Evolutionary conservation across 2,329 filamentous ascomycete species (phyloP).

Genomic region (Zelopaecilomyces penicillatus): DNA sequence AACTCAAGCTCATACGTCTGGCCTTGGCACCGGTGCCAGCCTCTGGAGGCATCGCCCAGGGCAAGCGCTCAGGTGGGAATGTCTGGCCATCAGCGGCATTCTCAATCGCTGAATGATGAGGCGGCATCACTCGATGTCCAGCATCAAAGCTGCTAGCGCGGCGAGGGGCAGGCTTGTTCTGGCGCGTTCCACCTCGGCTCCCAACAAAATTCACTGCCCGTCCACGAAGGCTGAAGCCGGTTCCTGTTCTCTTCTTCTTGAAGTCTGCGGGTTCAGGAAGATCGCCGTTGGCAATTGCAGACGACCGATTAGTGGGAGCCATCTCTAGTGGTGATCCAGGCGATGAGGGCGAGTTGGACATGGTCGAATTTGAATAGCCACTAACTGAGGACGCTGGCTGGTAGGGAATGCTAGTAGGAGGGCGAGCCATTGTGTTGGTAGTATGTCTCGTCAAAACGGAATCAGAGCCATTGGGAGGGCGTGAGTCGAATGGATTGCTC

Average conservation of each 20-base stretch:
- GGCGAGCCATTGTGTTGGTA: too few species aligned
- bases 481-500: conserved; percentile 11
- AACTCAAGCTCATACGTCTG: conserved; percentile 63
- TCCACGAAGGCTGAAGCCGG: conserved; percentile 40
- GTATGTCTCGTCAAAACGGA: conserved; percentile 8
- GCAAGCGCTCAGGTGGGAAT: conserved; percentile 34
- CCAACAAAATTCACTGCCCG: conserved; percentile 41
- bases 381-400: too few species aligned
- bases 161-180: conserved; percentile 14
- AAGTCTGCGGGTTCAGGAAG: conserved; percentile 39
- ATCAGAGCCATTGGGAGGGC: conserved; percentile 9
- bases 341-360: conserved; percentile 43
- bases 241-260: conserved; percentile 42
- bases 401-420: too few species aligned
- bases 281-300: conserved; percentile 17
- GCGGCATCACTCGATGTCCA: conserved; percentile 20
- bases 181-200: conserved; percentile 15
- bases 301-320: conserved; percentile 19
- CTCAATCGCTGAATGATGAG: conserved; percentile 6
- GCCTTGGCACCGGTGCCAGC: conserved; percentile 70
- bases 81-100: conserved; percentile 18
- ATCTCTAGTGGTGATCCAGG: conserved; percentile 39
- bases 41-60: conserved; percentile 56
- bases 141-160: conserved; percentile 44
- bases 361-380: conserved; percentile 30